Evolutionary conservation across 208 protist genomes (phyloP).

Genomic region (Trypanosoma avium): DNA sequence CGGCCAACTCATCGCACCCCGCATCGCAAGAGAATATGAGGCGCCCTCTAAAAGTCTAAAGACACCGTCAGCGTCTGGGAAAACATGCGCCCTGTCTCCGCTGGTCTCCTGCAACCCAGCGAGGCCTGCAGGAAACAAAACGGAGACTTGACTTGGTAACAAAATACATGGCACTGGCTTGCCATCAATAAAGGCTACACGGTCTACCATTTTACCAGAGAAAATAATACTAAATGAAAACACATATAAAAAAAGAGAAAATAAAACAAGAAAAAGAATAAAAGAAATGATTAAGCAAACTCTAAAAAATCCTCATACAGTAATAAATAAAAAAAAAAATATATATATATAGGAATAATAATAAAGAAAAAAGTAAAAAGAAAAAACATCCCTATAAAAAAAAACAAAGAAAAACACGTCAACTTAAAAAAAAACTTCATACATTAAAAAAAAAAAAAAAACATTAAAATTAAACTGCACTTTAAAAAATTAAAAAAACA

Average conservation of each 20-base stretch:
- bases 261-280: neutral
- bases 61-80: conserved; percentile 26
- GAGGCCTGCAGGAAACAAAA: conserved; percentile 42
- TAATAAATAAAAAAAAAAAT: neutral
- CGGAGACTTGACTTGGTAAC: conserved; percentile 25
- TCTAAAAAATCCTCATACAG: neutral
- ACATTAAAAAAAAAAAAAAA: neutral
- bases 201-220: neutral
- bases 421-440: neutral
- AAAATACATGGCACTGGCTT: conserved; percentile 34
- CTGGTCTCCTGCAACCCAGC: conserved; percentile 26
- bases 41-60: conserved; percentile 5
- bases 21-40: neutral
- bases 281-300: too few species aligned
- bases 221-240: neutral
- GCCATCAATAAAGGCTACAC: conserved; percentile 31
- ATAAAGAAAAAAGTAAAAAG: neutral
- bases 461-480: neutral
- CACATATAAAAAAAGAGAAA: neutral
- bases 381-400: neutral
- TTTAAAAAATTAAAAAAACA: neutral
- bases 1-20: neutral
- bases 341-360: neutral
- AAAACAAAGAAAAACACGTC: neutral
- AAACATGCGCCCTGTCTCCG: conserved; percentile 18